Conservation (phyloP, 352 stramenopile genomes). For the Phytophthora litchii region DNA sequence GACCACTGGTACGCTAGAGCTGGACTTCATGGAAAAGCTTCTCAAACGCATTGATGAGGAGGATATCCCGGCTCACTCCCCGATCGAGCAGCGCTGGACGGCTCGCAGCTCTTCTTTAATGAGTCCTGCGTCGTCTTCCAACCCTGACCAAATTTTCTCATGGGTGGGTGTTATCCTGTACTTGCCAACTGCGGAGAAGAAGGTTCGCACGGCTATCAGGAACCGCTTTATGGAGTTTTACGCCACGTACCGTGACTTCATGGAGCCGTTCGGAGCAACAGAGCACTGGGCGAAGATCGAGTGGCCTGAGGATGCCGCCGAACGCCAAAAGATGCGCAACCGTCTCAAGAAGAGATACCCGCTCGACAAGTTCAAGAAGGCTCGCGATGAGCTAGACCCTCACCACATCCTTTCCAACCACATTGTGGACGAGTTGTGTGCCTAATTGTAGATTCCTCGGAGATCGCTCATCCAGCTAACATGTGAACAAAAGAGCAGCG, state of each 20-base stretch:
- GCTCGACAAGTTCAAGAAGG: conserved; percentile 91
- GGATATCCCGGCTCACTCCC: conserved; percentile 94
- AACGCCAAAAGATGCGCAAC: conserved; percentile 59
- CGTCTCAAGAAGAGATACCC: conserved; percentile 85
- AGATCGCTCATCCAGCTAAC: conserved; percentile 13
- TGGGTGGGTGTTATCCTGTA: conserved; percentile 99
- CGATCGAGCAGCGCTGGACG: conserved; percentile 99
- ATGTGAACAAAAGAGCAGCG: conserved; percentile 17
- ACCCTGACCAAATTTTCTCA: conserved; percentile 80
- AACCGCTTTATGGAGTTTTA: conserved; percentile 95
- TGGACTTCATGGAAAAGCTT: conserved; percentile 94
- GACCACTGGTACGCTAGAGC: conserved; percentile 77
- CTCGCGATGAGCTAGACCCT: conserved; percentile 91
- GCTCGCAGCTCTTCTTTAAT: conserved; percentile 90
- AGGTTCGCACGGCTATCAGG: conserved; percentile 80
- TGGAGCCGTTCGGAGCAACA: conserved; percentile 86
- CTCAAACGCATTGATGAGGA: conserved; percentile 92
- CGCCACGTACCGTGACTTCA: conserved; percentile 87
- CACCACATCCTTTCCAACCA: conserved; percentile 93
- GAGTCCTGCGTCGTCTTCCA: conserved; percentile 90
- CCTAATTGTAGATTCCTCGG: conserved; percentile 16
- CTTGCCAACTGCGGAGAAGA: conserved; percentile 78
- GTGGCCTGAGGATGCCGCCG: conserved; percentile 58
- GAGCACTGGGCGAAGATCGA: conserved; percentile 99
- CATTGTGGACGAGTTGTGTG: conserved; percentile 85